These are phyloP conservation scores for Calonectria crousiana DNA, from an alignment of 2,329 filamentous ascomycete genomes.

Conservation along the genomic window DNA sequence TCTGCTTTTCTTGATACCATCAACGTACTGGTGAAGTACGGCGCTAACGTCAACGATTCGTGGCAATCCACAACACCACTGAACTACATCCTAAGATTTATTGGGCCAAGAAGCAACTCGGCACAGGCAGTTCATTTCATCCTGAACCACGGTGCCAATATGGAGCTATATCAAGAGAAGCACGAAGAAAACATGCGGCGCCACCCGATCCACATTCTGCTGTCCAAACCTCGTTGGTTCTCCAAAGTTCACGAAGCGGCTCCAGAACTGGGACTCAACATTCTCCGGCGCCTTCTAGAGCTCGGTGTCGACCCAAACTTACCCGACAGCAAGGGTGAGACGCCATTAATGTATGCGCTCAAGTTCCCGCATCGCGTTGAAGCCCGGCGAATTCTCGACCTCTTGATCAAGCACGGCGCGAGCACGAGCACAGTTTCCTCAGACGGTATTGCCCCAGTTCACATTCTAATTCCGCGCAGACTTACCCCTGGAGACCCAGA, in stretches of 20 bases:
- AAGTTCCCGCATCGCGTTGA: not conserved
- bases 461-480: not conserved
- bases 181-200: not conserved
- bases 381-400: not conserved
- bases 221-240: constrained; percentile 7
- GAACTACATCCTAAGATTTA: not conserved
- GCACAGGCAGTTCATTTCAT: not conserved
- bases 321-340: constrained; percentile 5
- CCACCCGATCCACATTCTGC: constrained; percentile 1
- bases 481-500: constrained; percentile 3
- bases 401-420: constrained; percentile 7
- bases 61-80: constrained; percentile 1
- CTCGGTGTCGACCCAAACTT: constrained; percentile 12
- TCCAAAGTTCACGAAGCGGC: not conserved
- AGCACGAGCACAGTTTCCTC: not conserved
- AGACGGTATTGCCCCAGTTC: not conserved
- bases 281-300: not conserved
- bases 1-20: not conserved
- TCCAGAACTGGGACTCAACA: not conserved
- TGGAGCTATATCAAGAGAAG: not conserved
- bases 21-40: not conserved
- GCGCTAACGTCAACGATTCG: not conserved
- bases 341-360: constrained; percentile 6
- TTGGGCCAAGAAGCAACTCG: not conserved
- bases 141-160: constrained; percentile 7